phyloP scores from a whole-genome alignment of 1,284 basidiomycete genomes.

The Fomitopsis schrenkii region DNA sequence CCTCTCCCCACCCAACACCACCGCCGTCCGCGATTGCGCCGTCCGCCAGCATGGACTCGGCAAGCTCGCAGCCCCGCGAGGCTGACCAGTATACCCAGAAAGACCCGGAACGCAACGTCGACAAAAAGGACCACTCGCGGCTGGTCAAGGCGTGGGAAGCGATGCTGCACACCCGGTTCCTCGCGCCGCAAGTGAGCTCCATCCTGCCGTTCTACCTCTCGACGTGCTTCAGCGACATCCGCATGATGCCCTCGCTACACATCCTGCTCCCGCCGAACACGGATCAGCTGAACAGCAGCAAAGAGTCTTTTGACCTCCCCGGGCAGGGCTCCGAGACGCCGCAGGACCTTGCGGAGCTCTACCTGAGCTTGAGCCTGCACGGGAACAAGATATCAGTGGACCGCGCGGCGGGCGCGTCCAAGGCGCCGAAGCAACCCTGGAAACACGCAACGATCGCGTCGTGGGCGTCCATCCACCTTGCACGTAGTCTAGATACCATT shows the following conservation, averaged over 20 bases:
- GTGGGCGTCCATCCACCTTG: conserved; percentile 60
- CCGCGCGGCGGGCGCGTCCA: conserved; percentile 4
- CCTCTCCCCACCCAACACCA: not conserved
- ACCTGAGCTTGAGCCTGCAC: conserved; percentile 13
- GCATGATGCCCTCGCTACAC: conserved; percentile 46
- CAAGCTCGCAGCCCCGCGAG: not conserved
- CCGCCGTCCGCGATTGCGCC: not conserved
- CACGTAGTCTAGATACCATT: conserved; percentile 49
- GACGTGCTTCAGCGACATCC: conserved; percentile 51
- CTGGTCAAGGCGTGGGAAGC: conserved; percentile 63
- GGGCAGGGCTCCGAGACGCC: conserved; percentile 1
- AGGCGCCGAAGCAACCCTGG: conserved; percentile 10
- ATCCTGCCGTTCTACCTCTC: conserved; percentile 69
- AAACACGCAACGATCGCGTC: conserved; percentile 25
- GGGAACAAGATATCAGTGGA: conserved; percentile 10
- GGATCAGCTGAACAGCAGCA: conserved; percentile 10
- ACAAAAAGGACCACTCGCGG: conserved; percentile 47
- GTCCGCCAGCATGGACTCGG: conserved; percentile 5
- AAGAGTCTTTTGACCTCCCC: conserved; percentile 1
- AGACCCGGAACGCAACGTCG: not conserved
- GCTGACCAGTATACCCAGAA: not conserved
- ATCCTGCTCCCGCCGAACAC: conserved; percentile 55
- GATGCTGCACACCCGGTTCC: conserved; percentile 58
- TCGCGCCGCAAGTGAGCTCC: conserved; percentile 50
- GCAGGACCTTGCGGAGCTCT: conserved; percentile 6